These are phyloP conservation scores for Myriosclerotinia curreyana DNA, from an alignment of 2,329 filamentous ascomycete species.

Conservation along the genomic window DNA sequence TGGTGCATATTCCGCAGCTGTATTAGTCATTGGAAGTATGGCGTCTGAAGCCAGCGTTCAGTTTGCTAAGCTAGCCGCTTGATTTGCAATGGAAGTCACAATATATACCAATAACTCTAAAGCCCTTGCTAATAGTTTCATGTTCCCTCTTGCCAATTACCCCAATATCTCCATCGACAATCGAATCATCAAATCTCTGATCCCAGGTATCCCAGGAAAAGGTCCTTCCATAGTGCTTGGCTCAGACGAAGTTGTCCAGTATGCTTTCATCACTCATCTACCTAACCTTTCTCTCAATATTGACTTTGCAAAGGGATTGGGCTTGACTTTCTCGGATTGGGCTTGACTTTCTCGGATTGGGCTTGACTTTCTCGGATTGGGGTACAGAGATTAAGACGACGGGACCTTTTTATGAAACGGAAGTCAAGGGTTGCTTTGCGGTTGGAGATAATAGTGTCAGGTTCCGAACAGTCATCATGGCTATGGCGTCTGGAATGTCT, in stretches of 20 bases:
- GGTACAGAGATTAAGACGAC: constrained; percentile 19
- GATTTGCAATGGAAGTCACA: neutral
- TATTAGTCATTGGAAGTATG: neutral
- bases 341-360: too few species aligned
- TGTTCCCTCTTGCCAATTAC: neutral
- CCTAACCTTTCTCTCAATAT: neutral
- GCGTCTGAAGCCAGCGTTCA: neutral
- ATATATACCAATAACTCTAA: neutral
- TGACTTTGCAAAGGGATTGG: neutral
- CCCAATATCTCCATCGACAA: neutral
- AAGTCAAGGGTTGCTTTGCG: constrained; percentile 19
- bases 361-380: constrained; percentile 6
- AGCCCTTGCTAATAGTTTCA: neutral
- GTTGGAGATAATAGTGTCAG: constrained; percentile 1
- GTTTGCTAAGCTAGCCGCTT: neutral
- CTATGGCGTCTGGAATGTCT: neutral
- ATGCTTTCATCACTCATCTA: neutral
- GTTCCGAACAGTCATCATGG: neutral
- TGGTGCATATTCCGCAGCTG: neutral
- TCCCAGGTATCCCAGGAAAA: neutral
- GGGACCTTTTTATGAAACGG: constrained; percentile 20
- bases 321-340: constrained; percentile 6
- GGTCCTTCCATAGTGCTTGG: neutral
- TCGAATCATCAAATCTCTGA: neutral
- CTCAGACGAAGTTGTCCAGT: neutral